Conservation (phyloP, 306 rosid species). For the Canavalia gladiata region DNA sequence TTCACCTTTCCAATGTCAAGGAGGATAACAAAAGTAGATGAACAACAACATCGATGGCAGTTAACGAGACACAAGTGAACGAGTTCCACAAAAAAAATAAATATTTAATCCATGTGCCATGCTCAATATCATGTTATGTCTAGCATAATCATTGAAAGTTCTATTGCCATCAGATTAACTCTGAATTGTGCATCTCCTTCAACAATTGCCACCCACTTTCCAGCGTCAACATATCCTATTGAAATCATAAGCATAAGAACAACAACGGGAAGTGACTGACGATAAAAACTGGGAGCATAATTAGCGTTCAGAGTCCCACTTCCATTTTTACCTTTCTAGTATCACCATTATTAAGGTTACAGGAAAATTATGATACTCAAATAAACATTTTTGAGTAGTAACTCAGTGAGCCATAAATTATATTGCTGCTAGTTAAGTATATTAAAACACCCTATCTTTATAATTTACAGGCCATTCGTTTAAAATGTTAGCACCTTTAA, state of each 20-base stretch:
- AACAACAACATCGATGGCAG: constrained; percentile 71
- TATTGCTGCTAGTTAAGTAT: constrained; percentile 25
- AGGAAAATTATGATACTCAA: constrained; percentile 32
- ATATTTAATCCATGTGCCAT: constrained; percentile 85
- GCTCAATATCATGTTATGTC: constrained; percentile 92
- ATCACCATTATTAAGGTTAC: constrained; percentile 48
- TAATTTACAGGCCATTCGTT: too few species aligned
- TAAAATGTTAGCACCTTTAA: background rate
- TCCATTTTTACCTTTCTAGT: constrained; percentile 64
- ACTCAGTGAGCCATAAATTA: constrained; percentile 45
- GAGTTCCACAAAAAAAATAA: constrained; percentile 90
- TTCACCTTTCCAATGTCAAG: constrained; percentile 72
- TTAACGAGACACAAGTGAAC: constrained; percentile 87
- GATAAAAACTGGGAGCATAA: constrained; percentile 50
- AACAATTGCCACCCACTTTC: constrained; percentile 88
- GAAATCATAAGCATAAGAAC: constrained; percentile 77
- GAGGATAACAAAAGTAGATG: constrained; percentile 70
- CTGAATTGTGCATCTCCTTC: constrained; percentile 91
- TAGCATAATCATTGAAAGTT: constrained; percentile 77
- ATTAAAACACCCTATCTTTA: constrained; percentile 34
- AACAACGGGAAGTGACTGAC: constrained; percentile 66
- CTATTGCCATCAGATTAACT: constrained; percentile 74
- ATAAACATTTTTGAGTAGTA: constrained; percentile 49
- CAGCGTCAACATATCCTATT: constrained; percentile 91
- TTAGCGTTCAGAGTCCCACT: constrained; percentile 43